phyloP scores from a whole-genome alignment of 345 rosid genomes.

The Passiflora organensis region DNA sequence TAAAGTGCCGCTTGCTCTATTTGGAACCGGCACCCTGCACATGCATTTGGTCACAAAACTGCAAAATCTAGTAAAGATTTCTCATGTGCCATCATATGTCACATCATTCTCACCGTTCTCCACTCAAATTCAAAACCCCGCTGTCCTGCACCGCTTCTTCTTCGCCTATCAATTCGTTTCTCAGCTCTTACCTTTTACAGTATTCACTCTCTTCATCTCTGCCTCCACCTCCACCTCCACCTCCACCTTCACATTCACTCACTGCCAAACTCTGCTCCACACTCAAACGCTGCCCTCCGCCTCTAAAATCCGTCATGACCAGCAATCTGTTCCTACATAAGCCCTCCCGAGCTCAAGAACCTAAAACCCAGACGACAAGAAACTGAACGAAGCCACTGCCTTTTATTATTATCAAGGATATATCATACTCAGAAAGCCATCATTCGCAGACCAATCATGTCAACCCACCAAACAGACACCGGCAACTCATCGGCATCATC shows the following conservation, averaged over 20 bases:
- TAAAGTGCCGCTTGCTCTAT: too few relatives aligned
- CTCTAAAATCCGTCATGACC: neutral
- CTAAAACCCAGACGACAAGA: too few relatives aligned
- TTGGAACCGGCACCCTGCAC: too few relatives aligned
- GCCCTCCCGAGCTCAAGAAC: too few relatives aligned
- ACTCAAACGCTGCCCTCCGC: neutral
- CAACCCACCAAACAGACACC: conserved; percentile 19
- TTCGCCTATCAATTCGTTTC: neutral
- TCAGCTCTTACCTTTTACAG: neutral
- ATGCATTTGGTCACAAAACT: too few relatives aligned
- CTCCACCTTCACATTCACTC: conserved; percentile 9
- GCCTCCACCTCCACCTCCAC: conserved; percentile 13
- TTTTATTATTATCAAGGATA: neutral
- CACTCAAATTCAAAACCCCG: neutral
- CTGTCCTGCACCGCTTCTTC: neutral
- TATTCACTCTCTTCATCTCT: neutral
- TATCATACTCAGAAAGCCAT: neutral
- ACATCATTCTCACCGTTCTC: neutral
- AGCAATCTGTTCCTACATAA: too few relatives aligned
- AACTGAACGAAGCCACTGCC: neutral
- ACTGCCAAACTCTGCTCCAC: conserved; percentile 2
- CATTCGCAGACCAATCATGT: conserved; percentile 20
- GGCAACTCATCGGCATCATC: conserved; percentile 13
- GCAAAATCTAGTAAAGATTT: too few relatives aligned
- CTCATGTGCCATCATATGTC: neutral